Percentiles rank a stretch among this genome's conserved stretches.
Evolutionary conservation across 2,329 filamentous ascomycete species (phyloP).

Genomic region (Mycosphaerella sp.): DNA sequence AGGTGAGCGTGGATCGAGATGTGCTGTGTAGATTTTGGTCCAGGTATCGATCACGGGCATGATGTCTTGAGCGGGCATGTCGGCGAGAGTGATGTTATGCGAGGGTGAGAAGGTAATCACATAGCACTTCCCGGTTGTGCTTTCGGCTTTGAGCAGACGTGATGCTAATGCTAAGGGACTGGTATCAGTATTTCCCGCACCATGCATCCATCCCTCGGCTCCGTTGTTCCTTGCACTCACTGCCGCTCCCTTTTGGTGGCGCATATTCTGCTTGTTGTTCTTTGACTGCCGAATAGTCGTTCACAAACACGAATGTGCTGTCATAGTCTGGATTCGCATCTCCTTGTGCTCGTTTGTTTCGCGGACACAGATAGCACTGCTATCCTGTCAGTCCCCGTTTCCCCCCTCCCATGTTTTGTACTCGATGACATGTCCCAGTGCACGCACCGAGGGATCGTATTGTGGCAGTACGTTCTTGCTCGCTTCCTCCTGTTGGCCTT

Average conservation of each 20-base stretch:
- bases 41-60: conserved; percentile 80
- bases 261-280: conserved; percentile 80
- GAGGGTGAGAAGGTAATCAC: conserved; percentile 89
- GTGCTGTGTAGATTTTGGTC: conserved; percentile 80
- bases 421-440: conserved; percentile 4
- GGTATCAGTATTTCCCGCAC: background rate
- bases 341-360: conserved; percentile 82
- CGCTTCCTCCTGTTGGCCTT: conserved; percentile 53
- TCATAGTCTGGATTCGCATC: conserved; percentile 81
- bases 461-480: conserved; percentile 53
- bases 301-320: conserved; percentile 87
- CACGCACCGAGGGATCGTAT: conserved; percentile 61
- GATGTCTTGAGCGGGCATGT: conserved; percentile 72
- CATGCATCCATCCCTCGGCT: background rate
- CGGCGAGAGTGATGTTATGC: conserved; percentile 87
- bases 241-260: conserved; percentile 44
- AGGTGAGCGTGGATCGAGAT: conserved; percentile 66
- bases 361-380: conserved; percentile 88
- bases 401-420: background rate
- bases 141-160: conserved; percentile 70
- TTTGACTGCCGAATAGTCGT: conserved; percentile 96
- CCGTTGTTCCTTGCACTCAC: conserved; percentile 32
- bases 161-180: conserved; percentile 57
- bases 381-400: conserved; percentile 13
- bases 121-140: conserved; percentile 92